Evolutionary conservation across 1,284 basidiomycete species (phyloP), one percentile per base, ranked within the genome.

Genomic region (Cryptococcus sp.): DNA sequence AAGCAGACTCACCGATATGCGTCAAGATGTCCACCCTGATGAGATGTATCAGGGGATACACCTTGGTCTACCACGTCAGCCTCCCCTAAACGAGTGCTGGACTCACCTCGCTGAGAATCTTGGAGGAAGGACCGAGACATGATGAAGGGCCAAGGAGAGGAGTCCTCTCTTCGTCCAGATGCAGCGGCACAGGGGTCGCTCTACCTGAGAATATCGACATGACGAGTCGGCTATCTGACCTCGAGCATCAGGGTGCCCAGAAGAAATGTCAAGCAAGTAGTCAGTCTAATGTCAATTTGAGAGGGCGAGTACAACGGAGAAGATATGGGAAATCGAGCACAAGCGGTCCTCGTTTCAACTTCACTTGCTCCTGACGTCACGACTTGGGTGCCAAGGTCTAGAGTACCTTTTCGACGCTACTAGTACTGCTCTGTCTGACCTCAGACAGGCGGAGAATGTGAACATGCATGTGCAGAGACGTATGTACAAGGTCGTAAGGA

Each of bases 1-100:
- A n/a, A n/a, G n/a, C n/a, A 14, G n/a, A 56, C 66, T 26, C 24
- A 69, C 67, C 69, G 36, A 74, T 74, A 57, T 73, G 72, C n/a
- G 65, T 53, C 25, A 69, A 65, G 39, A 75, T 63, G 42, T 75
- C 73, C 16, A 71, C 63, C 7, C 72, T 53, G 32, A 75, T 75
- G 31, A 69, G 53, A 48, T 74, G 72, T 10, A 75, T 73, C 31
- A 75, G 62, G 10, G 72, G 70, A 48, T 75, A 74, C 1, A 74
- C 72, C 25, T 59, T 54, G 3, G 68, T 71, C 64, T 68, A 40
- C 22, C 22, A 50, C 2, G n/a, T 6, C 18, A 9, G 25, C 24
- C n/a, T 22, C 4, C 14, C 24, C n/a, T 22, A 7, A 7, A 3
- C 28, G n/a, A n/a, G n/a, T n/a, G n/a, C n/a, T n/a, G n/a, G n/a